Evolutionary conservation across 345 rosid genomes (phyloP), one percentile per base, ranked within the genome.

Genomic region (Clarkia xantiana): DNA sequence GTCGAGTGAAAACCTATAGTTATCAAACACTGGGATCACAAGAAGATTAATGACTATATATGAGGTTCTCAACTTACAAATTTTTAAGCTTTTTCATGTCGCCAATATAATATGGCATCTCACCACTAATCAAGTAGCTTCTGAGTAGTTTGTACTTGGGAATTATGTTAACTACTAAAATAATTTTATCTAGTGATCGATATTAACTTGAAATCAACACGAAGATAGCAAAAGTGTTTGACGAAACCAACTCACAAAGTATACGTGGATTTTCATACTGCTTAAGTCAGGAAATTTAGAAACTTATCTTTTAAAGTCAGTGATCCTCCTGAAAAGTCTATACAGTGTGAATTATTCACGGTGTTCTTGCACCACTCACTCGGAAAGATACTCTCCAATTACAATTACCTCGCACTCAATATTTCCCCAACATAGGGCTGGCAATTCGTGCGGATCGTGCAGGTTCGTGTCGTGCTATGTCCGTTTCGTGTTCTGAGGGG

Each of bases 61-160:
- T n/a, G n/a, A n/a, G n/a, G n/a, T n/a, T n/a, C n/a, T n/a, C n/a
- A n/a, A 65, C 88, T 73, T 73, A 88, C 97, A 88, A 69, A 58
- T 54, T 67, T 69, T 81, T 88, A 48, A 88, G 78, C 49, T 71
- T 81, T 59, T 59, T 45, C 76, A 81, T 47, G 49, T 58, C 14
- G 14, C 80, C 91, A 22, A 84, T 62, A 63, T 74, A 78, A 8
- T 47, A 64, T 18, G 93, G 94, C 56, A 88, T 76, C 56, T 60
- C 53, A 48, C 91, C 94, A 34, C 47, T 47, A 54, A 84, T 42
- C 39, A 72, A 68, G 72, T 90, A 84, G 46, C 60, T 79, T 63
- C 87, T 74, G 11, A 84, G 64, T 41, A 77, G 53, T 75, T 94
- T 87, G 73, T 64, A 68, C 56, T 45, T 9, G 9, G 23, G 20